Evolutionary conservation across 176 grass and related monocot species (phyloP), one percentile per base, ranked within the genome.

Genomic region (Luzula sylvatica): DNA sequence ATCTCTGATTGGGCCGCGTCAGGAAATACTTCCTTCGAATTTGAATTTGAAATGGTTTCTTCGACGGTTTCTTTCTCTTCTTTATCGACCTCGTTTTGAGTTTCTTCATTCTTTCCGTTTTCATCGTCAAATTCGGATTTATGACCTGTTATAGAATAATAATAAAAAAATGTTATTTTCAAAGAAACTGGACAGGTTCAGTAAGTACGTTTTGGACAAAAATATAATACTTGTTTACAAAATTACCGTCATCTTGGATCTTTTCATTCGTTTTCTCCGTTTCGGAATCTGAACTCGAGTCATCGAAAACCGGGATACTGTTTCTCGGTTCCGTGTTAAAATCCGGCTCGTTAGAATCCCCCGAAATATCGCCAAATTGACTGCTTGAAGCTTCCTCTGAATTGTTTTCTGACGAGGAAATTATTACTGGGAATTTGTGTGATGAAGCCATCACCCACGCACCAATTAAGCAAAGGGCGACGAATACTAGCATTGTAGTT

Each of bases 371-470:
- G 26, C 70, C 3, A 81, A 80, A 59, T 72, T 62, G 11, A 53
- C 50, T 27, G 24, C 14, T 3, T 43, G 40, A 15, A 74, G 43
- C 35, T 77, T 53, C 65, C 44, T 72, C 82, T 18, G 72, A 71
- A 61, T 76, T 82, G 49, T 49, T 75, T 42, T 69, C 74, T 0
- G 67, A 58, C 0, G 46, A 56, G 23, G 52, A 50, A 23, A 77
- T 65, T 26, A 82, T 78, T 57, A 87, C 50, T 15, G 93, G 82
- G 46, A 83, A 78, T 22, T 87, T 59, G 7, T 65, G 75, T 60
- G 93, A 83, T 27, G 93, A 99, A 0, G 86, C 87, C 81, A 99
- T 99, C 55, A 86, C 86, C 93, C 93, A 99, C n/a, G 76, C 82
- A 16, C 75, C 86, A 5, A 89, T 75, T 9, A 99, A 53, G 53